Evolutionary conservation across 2,329 filamentous ascomycete species (phyloP).

Genomic region (Plenodomus tracheiphilus): DNA sequence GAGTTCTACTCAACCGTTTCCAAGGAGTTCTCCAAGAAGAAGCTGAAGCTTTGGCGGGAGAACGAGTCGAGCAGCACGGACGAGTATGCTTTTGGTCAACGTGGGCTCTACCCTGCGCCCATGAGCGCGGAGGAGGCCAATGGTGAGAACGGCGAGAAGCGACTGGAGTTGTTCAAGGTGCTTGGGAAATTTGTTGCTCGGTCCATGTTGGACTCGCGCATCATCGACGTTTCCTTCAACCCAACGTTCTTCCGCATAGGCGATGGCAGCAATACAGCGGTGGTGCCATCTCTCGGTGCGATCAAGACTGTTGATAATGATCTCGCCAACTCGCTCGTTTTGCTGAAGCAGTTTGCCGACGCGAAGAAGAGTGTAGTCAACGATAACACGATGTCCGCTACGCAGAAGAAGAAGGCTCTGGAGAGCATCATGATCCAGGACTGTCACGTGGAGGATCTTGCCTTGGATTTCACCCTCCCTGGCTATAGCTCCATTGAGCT

Average conservation of each 20-base stretch:
- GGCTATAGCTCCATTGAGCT: slow-evolving; percentile 86
- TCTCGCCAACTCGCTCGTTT: slow-evolving; percentile 80
- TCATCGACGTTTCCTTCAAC: slow-evolving; percentile 97
- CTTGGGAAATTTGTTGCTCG: slow-evolving; percentile 96
- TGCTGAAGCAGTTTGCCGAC: slow-evolving; percentile 82
- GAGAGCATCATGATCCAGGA: slow-evolving; percentile 74
- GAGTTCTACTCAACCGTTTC: slow-evolving; percentile 99
- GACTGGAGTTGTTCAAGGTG: slow-evolving; percentile 86
- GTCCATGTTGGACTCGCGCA: slow-evolving; percentile 96
- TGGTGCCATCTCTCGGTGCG: slow-evolving; percentile 83
- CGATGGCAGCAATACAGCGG: slow-evolving; percentile 62
- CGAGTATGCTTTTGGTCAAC: slow-evolving; percentile 82
- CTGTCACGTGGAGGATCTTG: slow-evolving; percentile 80
- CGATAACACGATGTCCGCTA: slow-evolving; percentile 64
- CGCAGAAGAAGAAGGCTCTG: slow-evolving; percentile 72
- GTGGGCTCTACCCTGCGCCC: slow-evolving; percentile 88
- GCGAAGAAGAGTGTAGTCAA: slow-evolving; percentile 78
- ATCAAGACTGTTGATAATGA: slow-evolving; percentile 87
- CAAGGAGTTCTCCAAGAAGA: slow-evolving; percentile 96
- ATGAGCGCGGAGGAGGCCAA: slow-evolving; percentile 77
- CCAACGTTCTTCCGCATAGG: slow-evolving; percentile 96
- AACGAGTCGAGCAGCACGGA: slow-evolving; percentile 72
- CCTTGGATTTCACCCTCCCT: slow-evolving; percentile 91
- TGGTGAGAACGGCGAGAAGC: slow-evolving; percentile 80
- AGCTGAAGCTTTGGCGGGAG: slow-evolving; percentile 94